A percentile compares a stretch with the other conserved stretches of the same genome.
Conservation (phyloP, 306 rosid species). For the Trichosanthes cucumerina region DNA sequence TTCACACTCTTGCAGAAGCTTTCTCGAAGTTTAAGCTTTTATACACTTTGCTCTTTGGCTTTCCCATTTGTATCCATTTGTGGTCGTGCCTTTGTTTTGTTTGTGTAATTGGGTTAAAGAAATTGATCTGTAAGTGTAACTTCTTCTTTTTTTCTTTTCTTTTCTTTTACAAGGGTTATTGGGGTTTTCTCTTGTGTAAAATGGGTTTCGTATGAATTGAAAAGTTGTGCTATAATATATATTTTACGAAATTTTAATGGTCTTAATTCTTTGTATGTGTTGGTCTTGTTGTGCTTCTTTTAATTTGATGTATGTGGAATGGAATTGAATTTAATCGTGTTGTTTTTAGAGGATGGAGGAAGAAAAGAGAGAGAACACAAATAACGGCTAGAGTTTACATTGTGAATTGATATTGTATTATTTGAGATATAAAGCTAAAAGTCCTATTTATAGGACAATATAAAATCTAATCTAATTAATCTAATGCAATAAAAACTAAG, state of each 20-base stretch:
- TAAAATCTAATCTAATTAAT: too few relatives aligned
- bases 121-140: background rate
- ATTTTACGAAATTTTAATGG: background rate
- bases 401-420: too few relatives aligned
- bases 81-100: background rate
- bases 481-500: too few relatives aligned
- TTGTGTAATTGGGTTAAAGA: background rate
- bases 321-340: background rate
- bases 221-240: background rate
- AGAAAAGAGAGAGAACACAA: too few relatives aligned
- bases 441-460: too few relatives aligned
- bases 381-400: too few relatives aligned
- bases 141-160: background rate
- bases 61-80: background rate
- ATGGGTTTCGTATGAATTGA: background rate
- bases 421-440: too few relatives aligned
- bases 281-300: background rate
- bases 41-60: background rate
- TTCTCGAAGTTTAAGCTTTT: background rate
- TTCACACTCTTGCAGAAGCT: background rate
- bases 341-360: too few relatives aligned
- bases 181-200: background rate
- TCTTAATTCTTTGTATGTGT: background rate
- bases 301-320: background rate
- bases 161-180: background rate